A percentile compares a stretch with the other conserved stretches of the same genome.
Conservation (phyloP, 2,329 filamentous ascomycete genomes). For the Dendryphion nanum region DNA sequence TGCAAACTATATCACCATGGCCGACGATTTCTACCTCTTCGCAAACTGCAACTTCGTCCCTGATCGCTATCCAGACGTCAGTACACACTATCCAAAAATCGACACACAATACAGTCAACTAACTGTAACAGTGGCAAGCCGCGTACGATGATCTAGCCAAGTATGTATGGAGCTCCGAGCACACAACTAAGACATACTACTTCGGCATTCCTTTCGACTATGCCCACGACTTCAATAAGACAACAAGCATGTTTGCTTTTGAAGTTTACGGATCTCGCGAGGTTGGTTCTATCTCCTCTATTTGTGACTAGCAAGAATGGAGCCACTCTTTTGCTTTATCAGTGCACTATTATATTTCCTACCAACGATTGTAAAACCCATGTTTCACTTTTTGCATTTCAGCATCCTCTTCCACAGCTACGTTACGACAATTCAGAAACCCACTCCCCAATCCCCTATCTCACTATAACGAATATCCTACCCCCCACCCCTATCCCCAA, state of each 20-base stretch:
- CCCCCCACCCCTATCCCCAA: neutral
- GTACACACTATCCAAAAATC: neutral
- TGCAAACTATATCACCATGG: too few relatives aligned
- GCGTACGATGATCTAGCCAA: slow-evolving; percentile 41
- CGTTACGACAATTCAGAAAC: too few relatives aligned
- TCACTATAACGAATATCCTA: too few relatives aligned
- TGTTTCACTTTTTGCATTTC: too few relatives aligned
- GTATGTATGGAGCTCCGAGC: slow-evolving; percentile 36
- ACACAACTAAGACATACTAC: slow-evolving; percentile 43
- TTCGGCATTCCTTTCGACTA: slow-evolving; percentile 43
- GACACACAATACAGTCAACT: slow-evolving; percentile 1
- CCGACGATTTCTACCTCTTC: slow-evolving; percentile 24
- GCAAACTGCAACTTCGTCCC: slow-evolving; percentile 41
- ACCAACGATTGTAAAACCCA: too few relatives aligned
- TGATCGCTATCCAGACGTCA: slow-evolving; percentile 34
- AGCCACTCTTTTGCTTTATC: too few relatives aligned
- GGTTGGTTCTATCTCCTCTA: slow-evolving; percentile 6
- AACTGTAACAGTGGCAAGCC: slow-evolving; percentile 37
- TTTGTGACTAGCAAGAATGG: too few relatives aligned
- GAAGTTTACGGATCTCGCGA: slow-evolving; percentile 32
- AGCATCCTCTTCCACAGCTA: slow-evolving; percentile 1
- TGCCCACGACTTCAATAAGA: slow-evolving; percentile 26
- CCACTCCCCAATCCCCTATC: neutral
- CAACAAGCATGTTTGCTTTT: slow-evolving; percentile 38
- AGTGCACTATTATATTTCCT: too few relatives aligned